Percentiles rank a stretch among this genome's conserved stretches.
phyloP scores from a whole-genome alignment of 2,329 filamentous ascomycete genomes.

The Ascochyta clinopodiicola region DNA sequence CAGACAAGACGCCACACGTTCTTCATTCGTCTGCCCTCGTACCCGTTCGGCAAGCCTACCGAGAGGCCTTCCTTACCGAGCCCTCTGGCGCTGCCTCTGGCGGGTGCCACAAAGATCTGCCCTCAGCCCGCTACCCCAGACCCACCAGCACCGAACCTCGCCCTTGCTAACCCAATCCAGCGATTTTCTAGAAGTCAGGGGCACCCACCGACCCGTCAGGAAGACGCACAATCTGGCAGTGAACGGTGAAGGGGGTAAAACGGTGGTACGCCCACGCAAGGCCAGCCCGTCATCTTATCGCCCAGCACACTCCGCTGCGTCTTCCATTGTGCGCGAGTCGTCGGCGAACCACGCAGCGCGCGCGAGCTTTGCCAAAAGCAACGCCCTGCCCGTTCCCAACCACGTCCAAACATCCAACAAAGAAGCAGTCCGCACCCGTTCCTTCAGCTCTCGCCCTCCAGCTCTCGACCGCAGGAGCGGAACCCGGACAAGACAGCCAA shows the following conservation, averaged over 20 bases:
- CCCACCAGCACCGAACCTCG: constrained; percentile 3
- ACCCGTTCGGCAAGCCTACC: constrained; percentile 18
- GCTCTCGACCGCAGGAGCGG: not conserved
- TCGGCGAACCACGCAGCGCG: not conserved
- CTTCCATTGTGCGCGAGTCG: not conserved
- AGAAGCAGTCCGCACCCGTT: not conserved
- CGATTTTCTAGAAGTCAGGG: constrained; percentile 6
- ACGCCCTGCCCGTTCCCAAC: constrained; percentile 6
- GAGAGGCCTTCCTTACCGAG: constrained; percentile 14
- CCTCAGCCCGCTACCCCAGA: constrained; percentile 19
- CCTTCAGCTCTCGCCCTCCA: not conserved
- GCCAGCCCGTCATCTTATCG: not conserved
- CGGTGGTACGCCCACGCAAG: not conserved
- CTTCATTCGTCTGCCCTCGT: constrained; percentile 7
- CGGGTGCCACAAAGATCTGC: constrained; percentile 15
- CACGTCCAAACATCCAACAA: constrained; percentile 9
- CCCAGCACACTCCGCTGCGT: not conserved
- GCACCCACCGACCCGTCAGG: not conserved
- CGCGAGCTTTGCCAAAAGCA: constrained; percentile 7
- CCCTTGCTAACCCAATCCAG: constrained; percentile 1
- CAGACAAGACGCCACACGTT: constrained; percentile 12
- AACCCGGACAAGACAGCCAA: not conserved
- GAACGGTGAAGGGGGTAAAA: not conserved
- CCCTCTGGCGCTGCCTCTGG: constrained; percentile 5
- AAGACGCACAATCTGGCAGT: not conserved